phyloP scores from a whole-genome alignment of 352 stramenopile species.

The Phytophthora kernoviae region DNA sequence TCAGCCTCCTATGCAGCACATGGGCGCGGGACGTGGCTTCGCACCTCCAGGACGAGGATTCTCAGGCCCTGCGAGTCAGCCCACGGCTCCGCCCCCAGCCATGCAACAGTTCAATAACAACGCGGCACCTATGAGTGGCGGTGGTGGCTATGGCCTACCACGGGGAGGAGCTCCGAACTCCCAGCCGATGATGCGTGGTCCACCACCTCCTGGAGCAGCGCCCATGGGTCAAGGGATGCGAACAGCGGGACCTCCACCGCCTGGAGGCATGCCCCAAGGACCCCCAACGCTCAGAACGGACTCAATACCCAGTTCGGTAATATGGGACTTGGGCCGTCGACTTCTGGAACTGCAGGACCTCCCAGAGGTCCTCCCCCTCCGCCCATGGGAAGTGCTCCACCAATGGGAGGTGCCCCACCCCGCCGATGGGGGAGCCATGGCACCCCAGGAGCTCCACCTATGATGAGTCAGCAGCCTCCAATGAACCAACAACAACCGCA shows the following conservation, averaged over 20 bases:
- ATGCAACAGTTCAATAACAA: conserved; percentile 26
- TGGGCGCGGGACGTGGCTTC: conserved; percentile 34
- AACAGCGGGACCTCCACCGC: conserved; percentile 14
- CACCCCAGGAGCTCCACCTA: conserved; percentile 15
- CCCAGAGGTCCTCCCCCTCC: conserved; percentile 22
- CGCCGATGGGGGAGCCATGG: conserved; percentile 40
- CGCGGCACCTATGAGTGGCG: conserved; percentile 39
- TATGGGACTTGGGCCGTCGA: conserved; percentile 58
- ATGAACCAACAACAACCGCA: conserved; percentile 17
- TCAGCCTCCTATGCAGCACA: conserved; percentile 24
- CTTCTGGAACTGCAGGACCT: conserved; percentile 10
- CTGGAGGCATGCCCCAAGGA: conserved; percentile 18
- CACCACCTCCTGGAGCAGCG: conserved; percentile 15
- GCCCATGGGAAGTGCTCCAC: conserved; percentile 34
- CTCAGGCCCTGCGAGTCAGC: conserved; percentile 38
- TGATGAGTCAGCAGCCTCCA: conserved; percentile 30
- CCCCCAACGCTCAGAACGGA: conserved; percentile 29
- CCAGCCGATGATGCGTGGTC: conserved; percentile 29
- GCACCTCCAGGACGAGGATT: conserved; percentile 29
- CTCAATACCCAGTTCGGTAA: conserved; percentile 69
- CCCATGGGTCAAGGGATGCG: conserved; percentile 37
- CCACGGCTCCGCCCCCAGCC: conserved; percentile 27
- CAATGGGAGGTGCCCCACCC: conserved; percentile 9
- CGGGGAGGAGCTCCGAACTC: conserved; percentile 16
- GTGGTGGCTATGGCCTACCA: conserved; percentile 24